Evolutionary conservation across 768 basidiomycete genomes (phyloP), one percentile per base, ranked within the genome.

Genomic region (Leucocoprinus leucothites): DNA sequence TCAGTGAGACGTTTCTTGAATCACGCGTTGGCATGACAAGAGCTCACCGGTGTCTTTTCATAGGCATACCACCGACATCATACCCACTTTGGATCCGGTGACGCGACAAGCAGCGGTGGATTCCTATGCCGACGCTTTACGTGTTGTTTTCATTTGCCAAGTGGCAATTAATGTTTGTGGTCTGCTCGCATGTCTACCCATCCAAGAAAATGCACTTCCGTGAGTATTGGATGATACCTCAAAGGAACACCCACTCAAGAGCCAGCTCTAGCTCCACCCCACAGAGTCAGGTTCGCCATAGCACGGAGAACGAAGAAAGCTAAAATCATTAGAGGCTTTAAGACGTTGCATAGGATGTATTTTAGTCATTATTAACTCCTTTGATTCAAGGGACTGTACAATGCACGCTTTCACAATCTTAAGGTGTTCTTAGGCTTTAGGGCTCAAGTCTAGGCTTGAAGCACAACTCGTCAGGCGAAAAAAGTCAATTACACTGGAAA

Each of bases 131-230:
- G 81, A 84, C 64, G 89, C 92, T 56, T 74, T 94, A 63, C 85
- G 81, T 64, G 83, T 83, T 60, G 90, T 92, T 57, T 95, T 94
- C 75, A 83, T 91, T 56, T 86, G 84, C 64, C 91, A 93, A 64
- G 75, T 79, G 50, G 85, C 78, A 26, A 72, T 87, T 60, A 86
- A 85, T 59, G 60, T 90, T 64, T 64, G 90, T 56, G 78, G 80
- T 38, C 81, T 92, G 65, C 70, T 93, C 57, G 77, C 81, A 42
- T 85, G 82, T 65, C 63, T 91, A 60, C 86, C 88, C 6, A 89
- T 94, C 48, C 81, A 89, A 71, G 90, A 90, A 65, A 85, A 83
- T 64, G 71, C 76, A 28, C 67, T 89, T 64, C 84, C 87, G 79
- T 81, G 63, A 68, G 75, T 65, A n/a, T 31, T 40, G 38, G 38